Evolutionary conservation across 441 rosid genomes (phyloP), one percentile per base, ranked within the genome.

Genomic region (Jatropha multifida): DNA sequence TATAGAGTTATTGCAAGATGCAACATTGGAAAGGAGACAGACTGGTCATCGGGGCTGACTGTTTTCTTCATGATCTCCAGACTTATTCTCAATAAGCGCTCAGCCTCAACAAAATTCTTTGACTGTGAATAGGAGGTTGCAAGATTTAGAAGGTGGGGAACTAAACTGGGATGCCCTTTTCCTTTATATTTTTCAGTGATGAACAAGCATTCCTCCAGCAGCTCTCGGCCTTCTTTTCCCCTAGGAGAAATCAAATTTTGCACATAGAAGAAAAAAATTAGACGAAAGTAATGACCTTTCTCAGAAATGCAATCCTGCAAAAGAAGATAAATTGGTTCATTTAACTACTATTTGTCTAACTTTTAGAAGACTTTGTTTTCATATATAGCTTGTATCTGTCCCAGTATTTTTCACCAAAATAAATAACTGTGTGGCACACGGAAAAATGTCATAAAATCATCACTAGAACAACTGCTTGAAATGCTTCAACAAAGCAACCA

Each of bases 161-260:
- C 93, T 71, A 83, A 82, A 83, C 88, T 85, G 13, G 95, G 92
- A 78, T 92, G 90, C 12, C 85, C 86, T 76, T 85, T 87, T 76
- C 97, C 98, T 76, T 85, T 86, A 61, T 20, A 79, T 70, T 86
- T 85, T 85, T 94, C 98, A 23, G 86, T 77, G 73, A 88, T 84
- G 75, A 86, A 72, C 85, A 94, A 80, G 85, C 97, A 89, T 81
- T 94, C 94, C 88, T 92, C 97, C 74, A 92, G 80, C 54, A 91
- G 83, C 82, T 86, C 88, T 60, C 90, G 86, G 26, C 98, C 98
- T 87, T 94, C 97, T n/a, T 86, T 81, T 79, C 88, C 91, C 85
- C 98, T 92, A 71, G n/a, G 72, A 66, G 52, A 20, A 77, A 48
- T 74, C 65, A 67, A 67, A 48, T 66, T 18, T 71, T 73, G 58